Evolutionary conservation across 306 rosid genomes (phyloP).

Genomic region (Erythrophleum fordii): DNA sequence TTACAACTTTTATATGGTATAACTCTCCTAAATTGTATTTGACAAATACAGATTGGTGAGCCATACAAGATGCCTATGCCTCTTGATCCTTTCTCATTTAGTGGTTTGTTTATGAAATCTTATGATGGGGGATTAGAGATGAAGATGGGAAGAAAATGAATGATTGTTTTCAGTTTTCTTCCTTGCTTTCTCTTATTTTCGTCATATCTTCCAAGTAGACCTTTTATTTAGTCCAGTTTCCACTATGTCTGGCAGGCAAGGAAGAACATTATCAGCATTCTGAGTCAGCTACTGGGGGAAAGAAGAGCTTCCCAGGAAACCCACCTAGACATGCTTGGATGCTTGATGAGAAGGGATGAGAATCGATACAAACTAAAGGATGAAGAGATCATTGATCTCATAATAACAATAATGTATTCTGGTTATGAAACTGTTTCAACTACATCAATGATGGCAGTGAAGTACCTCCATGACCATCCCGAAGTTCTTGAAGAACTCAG

Average conservation of each 20-base stretch:
- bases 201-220: neutral
- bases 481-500: conserved; percentile 83
- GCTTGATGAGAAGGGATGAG: conserved; percentile 67
- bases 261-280: conserved; percentile 66
- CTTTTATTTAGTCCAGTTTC: neutral
- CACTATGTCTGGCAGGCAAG: conserved; percentile 66
- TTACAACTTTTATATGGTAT: neutral
- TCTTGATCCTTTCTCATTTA: neutral
- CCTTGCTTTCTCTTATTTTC: neutral
- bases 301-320: conserved; percentile 70
- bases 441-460: conserved; percentile 97
- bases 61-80: neutral
- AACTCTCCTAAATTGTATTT: neutral
- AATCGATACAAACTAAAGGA: conserved; percentile 62
- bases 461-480: conserved; percentile 93
- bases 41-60: no score
- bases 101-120: neutral
- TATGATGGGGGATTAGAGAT: neutral
- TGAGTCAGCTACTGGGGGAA: conserved; percentile 63
- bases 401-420: conserved; percentile 83
- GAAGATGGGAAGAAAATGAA: neutral
- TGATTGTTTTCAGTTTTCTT: neutral
- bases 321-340: conserved; percentile 71
- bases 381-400: conserved; percentile 87
- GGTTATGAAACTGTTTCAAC: conserved; percentile 99